A percentile compares a stretch with the other conserved stretches of the same genome.
Conservation (phyloP, 164 flowering plant genomes). For the grape (Vitis vinifera) region ASM3070453v1 NC_081817.1:533501-534000, state of each 20-base stretch:
- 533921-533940: conserved; percentile 73
- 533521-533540: conserved; percentile 85
- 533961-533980: conserved; percentile 53
- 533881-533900: conserved; percentile 50
- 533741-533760: conserved; percentile 69
- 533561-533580: conserved; percentile 84
- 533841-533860: conserved; percentile 51
- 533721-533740: conserved; percentile 80
- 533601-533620: conserved; percentile 43
- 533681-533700: conserved; percentile 89
- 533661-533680: conserved; percentile 77
- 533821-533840: conserved; percentile 72
- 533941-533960: conserved; percentile 79
- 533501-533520: conserved; percentile 85
- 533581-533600: conserved; percentile 84
- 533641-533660: conserved; percentile 65
- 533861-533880: conserved; percentile 27
- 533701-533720: conserved; percentile 67
- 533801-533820: conserved; percentile 68
- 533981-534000: conserved; percentile 77
- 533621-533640: conserved; percentile 92
- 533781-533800: conserved; percentile 97
- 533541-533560: conserved; percentile 91
- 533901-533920: conserved; percentile 95
- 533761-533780: conserved; percentile 68